Base-by-base conservation (phyloP, 495 filamentous ascomycete species). In the Antarctomyces pellizariae region DNA sequence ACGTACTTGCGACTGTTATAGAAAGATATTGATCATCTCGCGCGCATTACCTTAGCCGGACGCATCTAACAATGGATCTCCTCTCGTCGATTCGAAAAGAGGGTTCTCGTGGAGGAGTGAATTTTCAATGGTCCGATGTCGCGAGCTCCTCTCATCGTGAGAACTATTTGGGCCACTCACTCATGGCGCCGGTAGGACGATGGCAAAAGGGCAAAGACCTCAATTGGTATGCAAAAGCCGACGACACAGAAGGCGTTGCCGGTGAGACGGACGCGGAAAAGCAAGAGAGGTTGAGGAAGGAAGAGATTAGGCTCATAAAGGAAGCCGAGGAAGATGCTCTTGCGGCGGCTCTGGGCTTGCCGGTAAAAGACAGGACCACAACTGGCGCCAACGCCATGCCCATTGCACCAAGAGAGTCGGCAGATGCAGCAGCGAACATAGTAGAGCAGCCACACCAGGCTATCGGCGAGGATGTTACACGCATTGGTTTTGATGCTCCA, bases 41-140 rank as follows among this genome's bases (percentile, higher is more conserved):
- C n/a, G n/a, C n/a, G n/a, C n/a, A n/a, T n/a, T n/a, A n/a, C n/a
- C n/a, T n/a, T n/a, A n/a, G n/a, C n/a, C n/a, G n/a, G n/a, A n/a
- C 19, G 7, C 19, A 7, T 22, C 19, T 20, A 33, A 49, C 23
- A 26, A 97, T 97, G 86, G 86, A 97, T 63, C 67, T 97, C 28
- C 67, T 97, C 26, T 78, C 84, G 16, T 69, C 76, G 12, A 67
- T 97, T 26, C 75, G 83, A 36, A 95, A 97, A 54, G 70, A 78
- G 46, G 83, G 84, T 35, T 91, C 79, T 28, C 76, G 86, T 38
- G 86, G 86, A 39, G 86, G 86, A 42, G 72, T 67, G 52, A 77
- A 89, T 46, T 95, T 97, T 62, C 78, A 70, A 53, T 95, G 86
- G 86, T 74, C 83, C 35, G 78, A 91, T 41, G 86, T 97, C 43